Base-by-base conservation (phyloP, 2,329 filamentous ascomycete species). In the Colletotrichum sidae region DNA sequence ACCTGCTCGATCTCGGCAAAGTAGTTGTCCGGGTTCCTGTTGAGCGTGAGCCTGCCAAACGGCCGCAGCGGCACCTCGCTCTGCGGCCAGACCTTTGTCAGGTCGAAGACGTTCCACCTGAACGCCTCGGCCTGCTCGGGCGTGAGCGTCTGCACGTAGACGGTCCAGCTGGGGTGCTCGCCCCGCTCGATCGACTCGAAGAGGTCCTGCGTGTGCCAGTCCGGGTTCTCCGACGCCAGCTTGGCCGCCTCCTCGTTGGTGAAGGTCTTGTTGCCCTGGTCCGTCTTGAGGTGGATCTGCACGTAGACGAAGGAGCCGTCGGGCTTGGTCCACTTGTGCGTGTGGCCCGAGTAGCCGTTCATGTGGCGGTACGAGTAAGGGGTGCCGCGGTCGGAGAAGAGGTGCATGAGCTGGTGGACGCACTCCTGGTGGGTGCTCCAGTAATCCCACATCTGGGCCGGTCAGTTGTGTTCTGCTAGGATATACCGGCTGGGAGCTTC, bases 1-100 rank as follows among this genome's bases (percentile, higher is more conserved):
- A 86, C 84, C 76, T 92, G 88, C 74, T 92, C 89, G 51, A 90
- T 85, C 72, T 93, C 90, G 51, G 85, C 82, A 71, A 91, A 91
- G 79, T 91, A 92, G 77, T 92, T 91, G 58, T 84, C 76, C 1
- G 83, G 79, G 72, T 91, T 92, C 74, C 83, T 81, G 77, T 90
- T 90, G 33, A 92, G 82, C 0, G 86, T 90, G 64, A 92, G 76
- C 65, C 84, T 83, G 53, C 89, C 89, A 58, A 92, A 81, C 50
- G 80, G 84, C 15, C 86, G 81, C 11, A 90, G 79, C 2, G 90
- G 89, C 35, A 89, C 86, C 51, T 89, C 83, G 25, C 76, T 79
- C 65, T 90, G 86, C 2, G 89, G 89, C 88, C 89, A 91, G 70
- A 89, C 83, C 76, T 91, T 90, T 55, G 90, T 92, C 67, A 90